A percentile compares a stretch with the other conserved stretches of the same genome.
phyloP scores from a whole-genome alignment of 2,329 filamentous ascomycete species.

The Gremmenia infestans region DNA sequence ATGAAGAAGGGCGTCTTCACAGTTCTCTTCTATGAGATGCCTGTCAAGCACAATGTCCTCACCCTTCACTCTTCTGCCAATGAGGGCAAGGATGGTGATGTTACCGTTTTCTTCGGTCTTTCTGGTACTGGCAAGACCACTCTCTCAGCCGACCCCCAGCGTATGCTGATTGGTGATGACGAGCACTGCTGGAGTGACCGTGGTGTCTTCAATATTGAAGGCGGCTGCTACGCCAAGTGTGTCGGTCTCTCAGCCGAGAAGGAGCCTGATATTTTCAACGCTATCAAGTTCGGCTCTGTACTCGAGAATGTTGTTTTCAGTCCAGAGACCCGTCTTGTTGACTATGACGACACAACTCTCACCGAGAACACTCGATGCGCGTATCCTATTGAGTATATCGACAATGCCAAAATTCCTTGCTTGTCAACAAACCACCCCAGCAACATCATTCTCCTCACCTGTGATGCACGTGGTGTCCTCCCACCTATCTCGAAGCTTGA shows the following conservation, averaged over 20 bases:
- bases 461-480: slow-evolving; percentile 93
- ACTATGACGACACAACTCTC: slow-evolving; percentile 92
- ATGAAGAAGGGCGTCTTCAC: slow-evolving; percentile 99
- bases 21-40: slow-evolving; percentile 99
- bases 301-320: slow-evolving; percentile 99
- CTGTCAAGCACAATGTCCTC: slow-evolving; percentile 97
- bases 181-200: slow-evolving; percentile 99
- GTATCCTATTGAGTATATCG: slow-evolving; percentile 98
- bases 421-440: slow-evolving; percentile 78
- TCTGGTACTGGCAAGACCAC: slow-evolving; percentile 99
- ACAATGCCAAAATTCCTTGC: slow-evolving; percentile 98
- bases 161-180: slow-evolving; percentile 93
- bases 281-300: slow-evolving; percentile 94
- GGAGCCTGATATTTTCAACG: slow-evolving; percentile 95
- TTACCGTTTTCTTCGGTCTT: slow-evolving; percentile 98
- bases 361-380: slow-evolving; percentile 98
- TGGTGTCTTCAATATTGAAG: slow-evolving; percentile 99
- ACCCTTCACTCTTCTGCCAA: slow-evolving; percentile 98
- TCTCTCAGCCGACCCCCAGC: slow-evolving; percentile 93
- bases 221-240: slow-evolving; percentile 98
- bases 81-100: slow-evolving; percentile 89
- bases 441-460: slow-evolving; percentile 98
- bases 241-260: slow-evolving; percentile 97
- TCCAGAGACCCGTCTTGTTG: slow-evolving; percentile 79
- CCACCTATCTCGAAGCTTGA: slow-evolving; percentile 97